phyloP scores from a whole-genome alignment of 768 basidiomycete genomes.

The Leccinellum rugosiceps region DNA sequence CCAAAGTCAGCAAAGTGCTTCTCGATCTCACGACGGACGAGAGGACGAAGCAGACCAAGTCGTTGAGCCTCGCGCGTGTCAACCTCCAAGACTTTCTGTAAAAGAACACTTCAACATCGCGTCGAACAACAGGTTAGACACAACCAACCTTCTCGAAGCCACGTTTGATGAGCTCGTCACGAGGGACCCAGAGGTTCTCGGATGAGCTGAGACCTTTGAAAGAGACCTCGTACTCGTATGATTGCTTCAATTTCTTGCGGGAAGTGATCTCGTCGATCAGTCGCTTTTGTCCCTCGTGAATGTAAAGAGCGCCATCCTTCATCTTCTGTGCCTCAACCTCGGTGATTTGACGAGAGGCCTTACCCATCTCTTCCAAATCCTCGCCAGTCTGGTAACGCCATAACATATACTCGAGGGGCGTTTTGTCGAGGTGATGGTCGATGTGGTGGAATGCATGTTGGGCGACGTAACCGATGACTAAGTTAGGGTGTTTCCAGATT shows the following conservation, averaged over 20 bases:
- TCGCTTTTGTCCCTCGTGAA: conserved; percentile 94
- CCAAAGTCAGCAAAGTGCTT: conserved; percentile 99
- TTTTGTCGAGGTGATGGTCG: conserved; percentile 97
- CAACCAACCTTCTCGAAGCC: conserved; percentile 85
- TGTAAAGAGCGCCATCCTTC: conserved; percentile 86
- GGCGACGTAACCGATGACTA: conserved; percentile 98
- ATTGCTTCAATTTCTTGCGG: conserved; percentile 99
- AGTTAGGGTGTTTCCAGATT: conserved; percentile 98
- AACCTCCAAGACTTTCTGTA: conserved; percentile 91
- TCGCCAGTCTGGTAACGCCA: conserved; percentile 99
- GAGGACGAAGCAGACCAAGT: conserved; percentile 89
- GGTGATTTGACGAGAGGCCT: conserved; percentile 83
- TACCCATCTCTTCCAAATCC: conserved; percentile 94
- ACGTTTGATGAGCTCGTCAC: conserved; percentile 96
- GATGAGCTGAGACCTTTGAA: conserved; percentile 94
- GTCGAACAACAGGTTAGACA: background rate
- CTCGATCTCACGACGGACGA: conserved; percentile 98
- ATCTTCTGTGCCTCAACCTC: conserved; percentile 92
- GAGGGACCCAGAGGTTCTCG: conserved; percentile 96
- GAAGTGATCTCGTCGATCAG: conserved; percentile 86
- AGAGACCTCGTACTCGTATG: conserved; percentile 97
- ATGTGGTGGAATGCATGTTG: conserved; percentile 99
- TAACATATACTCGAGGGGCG: conserved; percentile 97
- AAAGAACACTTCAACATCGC: background rate
- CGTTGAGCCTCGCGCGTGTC: conserved; percentile 98